Evolutionary conservation across 2,329 filamentous ascomycete species (phyloP), one percentile per base, ranked within the genome.

Genomic region (Tolypocladium cylindrosporum): DNA sequence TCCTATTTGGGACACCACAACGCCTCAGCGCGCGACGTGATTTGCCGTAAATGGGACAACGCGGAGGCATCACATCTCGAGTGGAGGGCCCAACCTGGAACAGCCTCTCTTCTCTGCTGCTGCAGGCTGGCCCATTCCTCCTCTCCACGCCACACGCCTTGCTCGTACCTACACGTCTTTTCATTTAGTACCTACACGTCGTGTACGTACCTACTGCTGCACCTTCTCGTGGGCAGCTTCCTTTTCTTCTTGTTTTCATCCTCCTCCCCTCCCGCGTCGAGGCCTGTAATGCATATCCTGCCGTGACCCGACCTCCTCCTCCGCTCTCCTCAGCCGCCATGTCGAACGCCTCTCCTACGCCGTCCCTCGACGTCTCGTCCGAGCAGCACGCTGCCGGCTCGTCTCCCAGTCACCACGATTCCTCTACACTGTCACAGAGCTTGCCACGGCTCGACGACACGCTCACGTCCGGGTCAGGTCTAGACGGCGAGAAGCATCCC

Each of bases 401-500:
- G 55, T 66, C 63, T 31, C 58, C 65, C 24, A 53, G 55, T 55
- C 67, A 63, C 45, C 61, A 69, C 64, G 67, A 65, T 39, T 58
- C 60, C 53, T 63, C 63, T 52, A 59, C 56, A 36, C 37, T 57
- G 41, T 62, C 61, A 48, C 61, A 60, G 56, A 55, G 54, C 34
- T 41, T 59, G 39, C 54, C 57, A 31, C 55, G 53, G 21, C 31
- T 60, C 56, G 52, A 61, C 41, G 55, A 57, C 56, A 48, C 60
- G 52, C 41, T 59, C 61, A 51, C 60, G 61, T 36, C 67, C 63
- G 58, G 61, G 55, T 58, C 61, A 60, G 36, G 63, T 61, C 57
- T 63, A 58, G 65, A 67, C 57, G 58, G 59, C 10, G 73, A 75
- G 62, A 75, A 74, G 63, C 81, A 83, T 62, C 81, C 81, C 62